Base-by-base conservation (phyloP, 129 eudicot species). In the Ambrosia artemisiifolia region DNA sequence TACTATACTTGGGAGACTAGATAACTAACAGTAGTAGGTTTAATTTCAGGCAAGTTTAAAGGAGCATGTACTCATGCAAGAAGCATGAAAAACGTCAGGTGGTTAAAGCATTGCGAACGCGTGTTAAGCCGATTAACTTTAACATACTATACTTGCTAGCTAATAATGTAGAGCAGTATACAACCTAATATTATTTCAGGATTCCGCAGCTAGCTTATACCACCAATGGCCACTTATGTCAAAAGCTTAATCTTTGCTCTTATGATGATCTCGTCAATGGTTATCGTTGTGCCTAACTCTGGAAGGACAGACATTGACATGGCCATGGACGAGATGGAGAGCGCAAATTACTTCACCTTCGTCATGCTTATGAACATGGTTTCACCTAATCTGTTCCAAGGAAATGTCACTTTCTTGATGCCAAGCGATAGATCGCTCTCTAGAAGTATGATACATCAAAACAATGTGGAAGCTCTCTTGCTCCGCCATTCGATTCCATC, bases 341-440 rank as follows among this genome's bases (percentile, higher is more conserved):
- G 76, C 70, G 95, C 98, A 44, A 89, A 86, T 51, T 85, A 89
- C 79, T 93, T 85, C 80, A 82, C 96, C 16, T 93, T 81, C 38
- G 87, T 89, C 48, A 75, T 84, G 76, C 96, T 93, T 44, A n/a
- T 93, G 40, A 89, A 89, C 85, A 87, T 93, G 92, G 87, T 86
- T 48, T 91, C 90, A 2, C 50, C 86, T 0, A 49, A 78, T 61
- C 43, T 75, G 10, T 67, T 87, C 60, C 84, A 69, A 40, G 83
- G 84, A 14, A 86, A 86, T 72, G 54, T 92, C 76, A 92, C 98
- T 32, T 92, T 92, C 83, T 70, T 92, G 70, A 85, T 92, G 95
- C 98, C 98, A 14, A 85, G 64, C 3, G 96, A 89, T 77, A 76
- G 77, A 38, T 66, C 81, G 32, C 84, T 92, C 24, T 72, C 98